A percentile compares a stretch with the other conserved stretches of the same genome.
Evolutionary conservation across 352 stramenopile species (phyloP).

Genomic region (Phytophthora europaea): DNA sequence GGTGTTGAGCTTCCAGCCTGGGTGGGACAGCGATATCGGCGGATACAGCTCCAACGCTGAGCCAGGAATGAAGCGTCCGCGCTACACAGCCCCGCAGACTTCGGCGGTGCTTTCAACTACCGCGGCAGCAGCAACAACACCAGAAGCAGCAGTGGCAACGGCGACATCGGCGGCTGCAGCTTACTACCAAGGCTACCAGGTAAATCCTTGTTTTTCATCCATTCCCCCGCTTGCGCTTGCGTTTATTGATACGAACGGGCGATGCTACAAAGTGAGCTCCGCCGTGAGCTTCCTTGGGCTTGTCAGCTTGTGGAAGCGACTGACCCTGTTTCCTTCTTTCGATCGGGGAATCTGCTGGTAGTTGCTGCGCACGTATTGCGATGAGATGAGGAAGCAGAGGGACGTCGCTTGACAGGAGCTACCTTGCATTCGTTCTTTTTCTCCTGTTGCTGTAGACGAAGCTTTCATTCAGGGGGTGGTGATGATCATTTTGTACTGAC

Average conservation of each 20-base stretch:
- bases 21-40: slow-evolving; percentile 20
- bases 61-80: slow-evolving; percentile 61
- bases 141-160: slow-evolving; percentile 24
- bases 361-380: slow-evolving; percentile 36
- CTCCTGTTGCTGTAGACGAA: slow-evolving; percentile 13
- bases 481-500: slow-evolving; percentile 22
- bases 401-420: slow-evolving; percentile 39
- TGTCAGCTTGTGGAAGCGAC: slow-evolving; percentile 31
- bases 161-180: slow-evolving; percentile 41
- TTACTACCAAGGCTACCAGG: slow-evolving; percentile 88
- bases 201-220: slow-evolving; percentile 50
- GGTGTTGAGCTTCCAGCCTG: slow-evolving; percentile 60
- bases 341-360: slow-evolving; percentile 31
- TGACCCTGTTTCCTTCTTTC: slow-evolving; percentile 43
- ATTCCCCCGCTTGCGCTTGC: slow-evolving; percentile 28
- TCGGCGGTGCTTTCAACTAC: slow-evolving; percentile 25
- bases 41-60: slow-evolving; percentile 49
- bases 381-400: slow-evolving; percentile 36
- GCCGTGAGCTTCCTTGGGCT: slow-evolving; percentile 24
- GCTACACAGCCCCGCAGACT: slow-evolving; percentile 48
- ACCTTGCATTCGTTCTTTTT: slow-evolving; percentile 40
- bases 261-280: slow-evolving; percentile 22
- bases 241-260: slow-evolving; percentile 30
- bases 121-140: slow-evolving; percentile 26
- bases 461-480: slow-evolving; percentile 28